Conservation (phyloP, 345 rosid genomes). For the Syzygium grande region DNA sequence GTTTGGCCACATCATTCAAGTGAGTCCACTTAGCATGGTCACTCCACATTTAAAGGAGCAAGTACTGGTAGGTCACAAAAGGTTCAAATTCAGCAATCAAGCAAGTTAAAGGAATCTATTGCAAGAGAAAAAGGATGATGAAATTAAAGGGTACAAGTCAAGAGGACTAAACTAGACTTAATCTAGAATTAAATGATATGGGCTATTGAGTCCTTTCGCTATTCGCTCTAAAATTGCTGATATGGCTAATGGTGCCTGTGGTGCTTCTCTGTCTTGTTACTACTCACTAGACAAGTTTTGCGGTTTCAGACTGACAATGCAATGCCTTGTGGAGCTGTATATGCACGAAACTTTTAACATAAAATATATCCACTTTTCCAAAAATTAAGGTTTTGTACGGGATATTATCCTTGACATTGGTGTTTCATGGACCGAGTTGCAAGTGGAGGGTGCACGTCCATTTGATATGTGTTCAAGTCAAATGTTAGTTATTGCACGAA, state of each 20-base stretch:
- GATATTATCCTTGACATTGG: not conserved
- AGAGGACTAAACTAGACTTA: not conserved
- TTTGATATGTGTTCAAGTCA: constrained; percentile 55
- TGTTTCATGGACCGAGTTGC: constrained; percentile 26
- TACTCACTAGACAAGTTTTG: not conserved
- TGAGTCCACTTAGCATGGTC: not conserved
- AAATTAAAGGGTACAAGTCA: not conserved
- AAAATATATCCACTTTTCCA: not conserved
- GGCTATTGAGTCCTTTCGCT: not conserved
- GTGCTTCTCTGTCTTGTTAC: not conserved
- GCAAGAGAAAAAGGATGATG: not conserved
- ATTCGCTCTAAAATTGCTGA: not conserved
- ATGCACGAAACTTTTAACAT: too few species aligned
- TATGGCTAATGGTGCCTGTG: not conserved
- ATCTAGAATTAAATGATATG: not conserved
- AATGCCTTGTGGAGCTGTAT: too few species aligned
- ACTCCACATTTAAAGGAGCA: not conserved
- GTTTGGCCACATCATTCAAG: not conserved
- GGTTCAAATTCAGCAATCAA: not conserved
- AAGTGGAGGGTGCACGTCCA: constrained; percentile 58
- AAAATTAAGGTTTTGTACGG: not conserved
- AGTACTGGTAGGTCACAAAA: not conserved
- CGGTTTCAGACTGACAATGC: too few species aligned
- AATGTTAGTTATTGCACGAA: constrained; percentile 47
- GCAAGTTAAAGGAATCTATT: not conserved